These are phyloP conservation scores for Zoysia pacifica DNA, from an alignment of 176 grass and related monocot genomes.

Conservation along the genomic window DNA sequence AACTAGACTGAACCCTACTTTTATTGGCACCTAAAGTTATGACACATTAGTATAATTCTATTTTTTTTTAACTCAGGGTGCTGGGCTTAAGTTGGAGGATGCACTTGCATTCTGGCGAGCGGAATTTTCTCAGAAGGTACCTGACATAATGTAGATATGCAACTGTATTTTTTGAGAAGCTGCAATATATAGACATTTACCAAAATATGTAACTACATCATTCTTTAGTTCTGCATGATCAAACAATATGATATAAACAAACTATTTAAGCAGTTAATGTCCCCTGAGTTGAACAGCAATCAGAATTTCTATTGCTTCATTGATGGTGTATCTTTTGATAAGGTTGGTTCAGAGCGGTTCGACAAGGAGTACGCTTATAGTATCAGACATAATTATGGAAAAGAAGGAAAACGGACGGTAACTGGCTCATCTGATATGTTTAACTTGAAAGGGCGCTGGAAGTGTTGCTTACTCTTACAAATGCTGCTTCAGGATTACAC, in stretches of 20 bases:
- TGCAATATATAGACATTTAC: slow-evolving; percentile 9
- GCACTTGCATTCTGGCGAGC: slow-evolving; percentile 93
- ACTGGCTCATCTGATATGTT: slow-evolving; percentile 1
- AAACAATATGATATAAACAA: slow-evolving; percentile 7
- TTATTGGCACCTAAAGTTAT: background rate
- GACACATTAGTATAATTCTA: slow-evolving; percentile 1
- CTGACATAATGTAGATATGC: slow-evolving; percentile 6
- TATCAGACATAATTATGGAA: slow-evolving; percentile 93
- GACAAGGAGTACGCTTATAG: slow-evolving; percentile 96
- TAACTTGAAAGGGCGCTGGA: slow-evolving; percentile 13
- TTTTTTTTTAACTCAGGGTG: slow-evolving; percentile 57
- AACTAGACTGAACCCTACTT: slow-evolving; percentile 7
- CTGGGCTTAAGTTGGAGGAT: slow-evolving; percentile 93
- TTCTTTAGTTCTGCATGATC: background rate
- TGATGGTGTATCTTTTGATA: slow-evolving; percentile 35
- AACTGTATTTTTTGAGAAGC: slow-evolving; percentile 9
- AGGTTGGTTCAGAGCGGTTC: slow-evolving; percentile 89
- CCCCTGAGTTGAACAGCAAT: slow-evolving; percentile 10
- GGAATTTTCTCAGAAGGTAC: slow-evolving; percentile 98
- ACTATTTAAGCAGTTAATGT: slow-evolving; percentile 22
- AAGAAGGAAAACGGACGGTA: slow-evolving; percentile 98
- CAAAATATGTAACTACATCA: background rate
- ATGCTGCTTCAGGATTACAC: slow-evolving; percentile 86
- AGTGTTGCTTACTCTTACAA: slow-evolving; percentile 33
- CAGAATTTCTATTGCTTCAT: slow-evolving; percentile 20